Percentiles rank a stretch among this genome's conserved stretches.
Evolutionary conservation across 306 rosid genomes (phyloP).

Genomic region (Lablab purpureus): DNA sequence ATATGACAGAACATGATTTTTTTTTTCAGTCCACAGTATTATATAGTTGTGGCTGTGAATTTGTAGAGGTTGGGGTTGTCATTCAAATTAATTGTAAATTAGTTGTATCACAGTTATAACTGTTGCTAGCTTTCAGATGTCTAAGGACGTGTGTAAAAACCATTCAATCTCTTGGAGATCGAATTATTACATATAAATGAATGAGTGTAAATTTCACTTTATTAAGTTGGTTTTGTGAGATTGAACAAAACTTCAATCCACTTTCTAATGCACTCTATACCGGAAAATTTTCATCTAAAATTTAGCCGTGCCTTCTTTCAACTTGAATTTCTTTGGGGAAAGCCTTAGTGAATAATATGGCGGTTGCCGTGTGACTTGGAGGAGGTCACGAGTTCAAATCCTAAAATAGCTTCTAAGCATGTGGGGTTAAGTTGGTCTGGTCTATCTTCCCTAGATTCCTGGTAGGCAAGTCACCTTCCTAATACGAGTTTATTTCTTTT

Average conservation of each 20-base stretch:
- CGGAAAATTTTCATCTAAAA: constrained; percentile 7
- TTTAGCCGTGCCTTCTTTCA: neutral
- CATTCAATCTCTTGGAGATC: too few relatives aligned
- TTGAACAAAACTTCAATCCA: too few relatives aligned
- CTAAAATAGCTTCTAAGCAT: neutral
- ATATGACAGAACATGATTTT: neutral
- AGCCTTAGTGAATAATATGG: neutral
- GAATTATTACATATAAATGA: too few relatives aligned
- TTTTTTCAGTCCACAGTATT: neutral
- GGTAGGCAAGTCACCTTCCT: too few relatives aligned
- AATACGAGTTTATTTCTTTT: too few relatives aligned
- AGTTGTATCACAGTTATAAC: constrained; percentile 4
- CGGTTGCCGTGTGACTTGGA: neutral
- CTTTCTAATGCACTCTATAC: too few relatives aligned
- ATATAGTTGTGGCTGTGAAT: constrained; percentile 7
- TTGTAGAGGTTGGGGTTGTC: neutral
- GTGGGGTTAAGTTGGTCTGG: too few relatives aligned
- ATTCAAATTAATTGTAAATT: neutral
- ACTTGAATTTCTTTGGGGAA: neutral
- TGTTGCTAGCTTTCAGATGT: constrained; percentile 27
- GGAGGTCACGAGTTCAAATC: neutral
- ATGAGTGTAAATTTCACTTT: too few relatives aligned
- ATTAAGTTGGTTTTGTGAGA: too few relatives aligned
- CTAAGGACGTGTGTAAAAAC: neutral
- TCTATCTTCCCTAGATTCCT: too few relatives aligned